These are phyloP conservation scores for Cryptococcus sp. DNA, from an alignment of 1,284 basidiomycete genomes.

Conservation along the genomic window DNA sequence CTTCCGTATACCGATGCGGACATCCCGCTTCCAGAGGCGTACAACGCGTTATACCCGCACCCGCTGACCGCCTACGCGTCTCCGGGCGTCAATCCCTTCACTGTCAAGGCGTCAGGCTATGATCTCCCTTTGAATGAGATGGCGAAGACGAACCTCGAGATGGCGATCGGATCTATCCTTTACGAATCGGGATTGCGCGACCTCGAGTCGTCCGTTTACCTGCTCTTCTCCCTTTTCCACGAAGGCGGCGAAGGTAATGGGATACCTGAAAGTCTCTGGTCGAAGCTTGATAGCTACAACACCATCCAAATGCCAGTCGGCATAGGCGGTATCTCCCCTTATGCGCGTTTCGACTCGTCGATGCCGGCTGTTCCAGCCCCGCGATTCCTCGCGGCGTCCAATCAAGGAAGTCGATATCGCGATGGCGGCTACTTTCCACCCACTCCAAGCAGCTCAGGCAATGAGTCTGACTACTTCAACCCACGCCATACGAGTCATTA, in stretches of 20 bases:
- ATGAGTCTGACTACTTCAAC: constrained; percentile 7
- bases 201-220: constrained; percentile 29
- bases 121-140: constrained; percentile 26
- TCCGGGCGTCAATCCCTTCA: constrained; percentile 38
- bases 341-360: neutral
- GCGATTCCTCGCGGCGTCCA: constrained; percentile 2
- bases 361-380: constrained; percentile 4
- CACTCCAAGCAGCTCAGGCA: neutral
- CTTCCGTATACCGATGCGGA: constrained; percentile 31
- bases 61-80: constrained; percentile 47
- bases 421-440: neutral
- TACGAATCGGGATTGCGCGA: constrained; percentile 28
- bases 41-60: constrained; percentile 47
- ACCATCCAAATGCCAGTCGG: constrained; percentile 10
- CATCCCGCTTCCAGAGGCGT: constrained; percentile 36
- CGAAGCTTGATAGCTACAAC: constrained; percentile 24
- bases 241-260: constrained; percentile 37
- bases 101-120: constrained; percentile 33
- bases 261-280: constrained; percentile 45
- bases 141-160: constrained; percentile 18
- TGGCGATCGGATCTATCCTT: constrained; percentile 37
- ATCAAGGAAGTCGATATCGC: neutral
- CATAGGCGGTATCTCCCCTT: constrained; percentile 8
- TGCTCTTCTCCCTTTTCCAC: constrained; percentile 18
- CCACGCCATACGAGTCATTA: neutral